Evolutionary conservation across 805 yeast species (phyloP).

Genomic region (Candida morakotiae): DNA sequence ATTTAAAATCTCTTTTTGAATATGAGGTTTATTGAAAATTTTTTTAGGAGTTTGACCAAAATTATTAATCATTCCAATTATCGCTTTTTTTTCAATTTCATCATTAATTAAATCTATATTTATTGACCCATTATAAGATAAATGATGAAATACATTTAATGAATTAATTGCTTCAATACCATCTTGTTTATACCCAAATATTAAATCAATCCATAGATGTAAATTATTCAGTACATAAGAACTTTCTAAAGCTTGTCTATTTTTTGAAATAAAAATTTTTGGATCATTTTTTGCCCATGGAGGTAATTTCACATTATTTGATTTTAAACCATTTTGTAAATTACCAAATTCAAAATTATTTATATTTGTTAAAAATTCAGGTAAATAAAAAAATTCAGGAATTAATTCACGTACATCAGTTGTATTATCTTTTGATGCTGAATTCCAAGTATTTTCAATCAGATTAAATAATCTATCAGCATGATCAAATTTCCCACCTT

Average conservation of each 20-base stretch:
- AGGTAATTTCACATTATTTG: conserved; percentile 67
- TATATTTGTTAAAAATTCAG: conserved; percentile 68
- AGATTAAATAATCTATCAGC: conserved; percentile 81
- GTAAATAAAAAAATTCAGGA: conserved; percentile 81
- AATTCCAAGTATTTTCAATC: conserved; percentile 72
- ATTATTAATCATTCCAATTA: conserved; percentile 82
- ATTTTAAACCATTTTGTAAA: conserved; percentile 56
- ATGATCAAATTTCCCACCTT: conserved; percentile 87
- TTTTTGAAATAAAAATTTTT: conserved; percentile 63
- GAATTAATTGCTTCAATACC: conserved; percentile 66
- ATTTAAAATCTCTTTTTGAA: conserved; percentile 38
- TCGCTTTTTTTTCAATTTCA: conserved; percentile 68
- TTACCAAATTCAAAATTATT: conserved; percentile 69
- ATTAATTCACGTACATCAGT: conserved; percentile 85
- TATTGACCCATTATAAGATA: conserved; percentile 82
- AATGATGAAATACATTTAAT: conserved; percentile 75
- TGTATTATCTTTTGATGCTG: conserved; percentile 74
- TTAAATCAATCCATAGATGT: conserved; percentile 80
- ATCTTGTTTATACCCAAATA: conserved; percentile 77
- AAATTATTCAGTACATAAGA: conserved; percentile 72
- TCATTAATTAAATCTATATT: conserved; percentile 71
- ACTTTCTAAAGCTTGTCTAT: conserved; percentile 81
- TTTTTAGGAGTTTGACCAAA: conserved; percentile 89
- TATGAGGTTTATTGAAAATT: conserved; percentile 67
- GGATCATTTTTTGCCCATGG: conserved; percentile 85